A percentile compares a stretch with the other conserved stretches of the same genome.
Conservation (phyloP, 202 grass and related monocot genomes). For the Musa balbisiana region DNA sequence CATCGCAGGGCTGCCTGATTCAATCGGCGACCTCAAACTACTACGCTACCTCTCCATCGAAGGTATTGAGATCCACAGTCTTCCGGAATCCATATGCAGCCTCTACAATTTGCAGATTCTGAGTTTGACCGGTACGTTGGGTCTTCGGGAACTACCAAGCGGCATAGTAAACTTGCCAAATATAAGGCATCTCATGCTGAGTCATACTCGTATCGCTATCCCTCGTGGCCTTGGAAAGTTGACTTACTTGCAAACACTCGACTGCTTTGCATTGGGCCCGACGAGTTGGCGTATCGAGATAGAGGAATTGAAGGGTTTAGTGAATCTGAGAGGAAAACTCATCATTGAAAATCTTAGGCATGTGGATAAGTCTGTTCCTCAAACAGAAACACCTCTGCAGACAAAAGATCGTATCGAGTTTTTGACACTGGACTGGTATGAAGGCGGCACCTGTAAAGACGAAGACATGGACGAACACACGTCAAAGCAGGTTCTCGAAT, state of each 20-base stretch:
- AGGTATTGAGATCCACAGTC: fast-evolving
- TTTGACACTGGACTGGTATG: background rate
- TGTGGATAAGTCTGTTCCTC: background rate
- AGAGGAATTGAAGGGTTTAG: background rate
- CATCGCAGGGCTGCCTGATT: background rate
- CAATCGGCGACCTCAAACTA: constrained; percentile 17
- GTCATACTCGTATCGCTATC: background rate
- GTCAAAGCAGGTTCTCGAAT: background rate
- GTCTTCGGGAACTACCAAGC: background rate
- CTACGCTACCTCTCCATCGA: constrained; percentile 11
- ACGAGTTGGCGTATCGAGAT: background rate
- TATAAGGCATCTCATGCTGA: too few relatives aligned
- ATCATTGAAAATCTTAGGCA: background rate
- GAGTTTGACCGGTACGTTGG: too few relatives aligned
- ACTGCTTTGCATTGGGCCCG: background rate
- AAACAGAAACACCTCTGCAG: background rate
- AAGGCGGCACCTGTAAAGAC: too few relatives aligned
- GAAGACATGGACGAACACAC: background rate
- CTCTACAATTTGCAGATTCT: constrained; percentile 25
- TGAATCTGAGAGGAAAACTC: background rate
- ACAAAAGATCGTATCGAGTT: background rate
- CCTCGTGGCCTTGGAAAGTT: background rate
- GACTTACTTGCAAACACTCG: background rate
- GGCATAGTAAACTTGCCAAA: too few relatives aligned
- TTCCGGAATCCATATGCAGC: constrained; percentile 13